Conservation (phyloP, 768 basidiomycete genomes). For the Kwoniella dejecticola region DNA sequence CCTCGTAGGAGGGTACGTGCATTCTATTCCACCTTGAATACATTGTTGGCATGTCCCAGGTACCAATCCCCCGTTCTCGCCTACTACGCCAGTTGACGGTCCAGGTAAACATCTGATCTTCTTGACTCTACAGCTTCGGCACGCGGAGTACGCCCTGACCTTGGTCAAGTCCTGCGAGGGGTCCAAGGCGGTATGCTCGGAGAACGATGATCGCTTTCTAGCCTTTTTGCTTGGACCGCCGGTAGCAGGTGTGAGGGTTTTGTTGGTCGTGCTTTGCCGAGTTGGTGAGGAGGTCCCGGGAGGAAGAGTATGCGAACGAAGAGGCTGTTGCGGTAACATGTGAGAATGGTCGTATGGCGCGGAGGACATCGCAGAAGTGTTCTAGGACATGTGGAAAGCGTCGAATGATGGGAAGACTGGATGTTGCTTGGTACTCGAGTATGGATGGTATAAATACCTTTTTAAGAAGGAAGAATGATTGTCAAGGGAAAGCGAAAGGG, state of each 20-base stretch:
- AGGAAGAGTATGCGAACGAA: background rate
- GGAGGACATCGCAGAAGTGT: background rate
- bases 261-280: background rate
- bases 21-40: conserved; percentile 34
- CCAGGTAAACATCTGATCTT: conserved; percentile 50
- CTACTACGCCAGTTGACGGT: background rate
- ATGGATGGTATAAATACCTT: background rate
- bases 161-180: conserved; percentile 31
- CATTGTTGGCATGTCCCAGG: conserved; percentile 45
- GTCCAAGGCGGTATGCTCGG: conserved; percentile 10
- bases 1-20: conserved; percentile 44
- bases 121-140: conserved; percentile 40
- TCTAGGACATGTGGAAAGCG: background rate
- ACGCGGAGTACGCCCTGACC: conserved; percentile 43
- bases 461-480: background rate
- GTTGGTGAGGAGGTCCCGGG: background rate
- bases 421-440: no score
- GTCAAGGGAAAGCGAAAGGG: background rate
- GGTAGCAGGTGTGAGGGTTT: background rate
- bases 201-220: conserved; percentile 20
- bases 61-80: background rate
- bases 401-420: no score
- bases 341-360: background rate
- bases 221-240: conserved; percentile 1
- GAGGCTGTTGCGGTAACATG: background rate